Percentiles rank a stretch among this genome's conserved stretches.
Evolutionary conservation across 2,329 filamentous ascomycete genomes (phyloP).

Genomic region (Cladophialophora exuberans): DNA sequence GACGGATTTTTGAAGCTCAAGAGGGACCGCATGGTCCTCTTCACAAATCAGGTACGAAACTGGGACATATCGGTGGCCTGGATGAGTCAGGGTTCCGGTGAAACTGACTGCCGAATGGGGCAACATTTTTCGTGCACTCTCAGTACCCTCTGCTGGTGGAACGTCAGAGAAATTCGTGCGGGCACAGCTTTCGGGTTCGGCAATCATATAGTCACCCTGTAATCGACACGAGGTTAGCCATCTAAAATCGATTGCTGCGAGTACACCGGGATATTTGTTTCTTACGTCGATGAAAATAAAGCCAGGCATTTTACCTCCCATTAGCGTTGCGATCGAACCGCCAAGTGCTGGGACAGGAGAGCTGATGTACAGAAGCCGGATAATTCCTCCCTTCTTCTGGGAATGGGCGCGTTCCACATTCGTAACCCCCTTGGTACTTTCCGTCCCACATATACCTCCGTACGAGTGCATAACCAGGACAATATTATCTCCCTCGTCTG

Average conservation of each 20-base stretch:
- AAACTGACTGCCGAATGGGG: conserved; percentile 36
- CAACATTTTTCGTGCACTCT: conserved; percentile 26
- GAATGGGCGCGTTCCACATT: conserved; percentile 13
- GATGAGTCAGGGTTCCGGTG: conserved; percentile 35
- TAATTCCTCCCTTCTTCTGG: conserved; percentile 27
- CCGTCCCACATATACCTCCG: conserved; percentile 33
- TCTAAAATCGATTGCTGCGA: neutral
- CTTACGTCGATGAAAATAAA: neutral
- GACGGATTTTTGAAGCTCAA: conserved; percentile 41
- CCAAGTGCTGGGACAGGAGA: conserved; percentile 30
- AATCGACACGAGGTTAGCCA: neutral
- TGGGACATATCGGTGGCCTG: conserved; percentile 44
- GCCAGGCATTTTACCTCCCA: neutral
- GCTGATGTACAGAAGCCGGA: conserved; percentile 33
- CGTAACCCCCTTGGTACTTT: conserved; percentile 29
- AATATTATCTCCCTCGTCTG: conserved; percentile 25
- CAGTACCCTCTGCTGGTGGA: conserved; percentile 12
- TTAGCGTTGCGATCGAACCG: neutral
- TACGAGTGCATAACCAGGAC: conserved; percentile 36
- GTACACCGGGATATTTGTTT: neutral
- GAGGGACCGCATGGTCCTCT: conserved; percentile 41
- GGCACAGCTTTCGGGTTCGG: neutral
- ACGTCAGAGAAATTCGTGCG: conserved; percentile 42
- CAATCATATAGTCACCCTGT: conserved; percentile 9
- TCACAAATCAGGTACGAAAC: conserved; percentile 46